phyloP scores from a whole-genome alignment of 1,284 basidiomycete genomes.

The Pulveroboletus sp. region DNA sequence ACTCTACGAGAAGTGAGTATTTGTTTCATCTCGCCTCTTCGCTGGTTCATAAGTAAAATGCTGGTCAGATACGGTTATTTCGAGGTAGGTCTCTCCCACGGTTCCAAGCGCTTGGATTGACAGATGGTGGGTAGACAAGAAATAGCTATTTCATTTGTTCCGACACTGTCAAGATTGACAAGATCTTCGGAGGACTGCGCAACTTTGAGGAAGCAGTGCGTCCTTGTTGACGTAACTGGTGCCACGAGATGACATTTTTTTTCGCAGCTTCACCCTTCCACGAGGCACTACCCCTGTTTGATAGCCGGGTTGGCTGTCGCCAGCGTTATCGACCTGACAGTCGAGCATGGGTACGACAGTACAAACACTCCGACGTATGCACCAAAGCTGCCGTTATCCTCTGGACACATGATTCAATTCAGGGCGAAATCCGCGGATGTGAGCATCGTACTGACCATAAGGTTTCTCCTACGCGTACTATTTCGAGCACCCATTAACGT shows the following conservation, averaged over 20 bases:
- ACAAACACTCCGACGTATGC: constrained; percentile 60
- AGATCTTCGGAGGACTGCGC: constrained; percentile 65
- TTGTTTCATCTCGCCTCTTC: not conserved
- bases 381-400: constrained; percentile 67
- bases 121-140: constrained; percentile 50
- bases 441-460: constrained; percentile 60
- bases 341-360: constrained; percentile 64
- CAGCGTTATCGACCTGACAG: constrained; percentile 69
- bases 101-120: constrained; percentile 1
- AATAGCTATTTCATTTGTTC: constrained; percentile 81
- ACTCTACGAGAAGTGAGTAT: constrained; percentile 58
- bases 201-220: constrained; percentile 45
- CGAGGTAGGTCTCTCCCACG: constrained; percentile 8
- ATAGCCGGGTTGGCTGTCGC: constrained; percentile 61
- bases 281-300: constrained; percentile 48
- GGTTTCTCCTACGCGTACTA: constrained; percentile 39
- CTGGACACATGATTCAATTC: constrained; percentile 84
- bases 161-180: constrained; percentile 57
- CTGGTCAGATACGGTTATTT: constrained; percentile 46
- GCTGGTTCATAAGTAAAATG: constrained; percentile 16
- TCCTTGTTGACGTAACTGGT: not conserved
- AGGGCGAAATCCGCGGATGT: constrained; percentile 46
- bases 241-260: constrained; percentile 2
- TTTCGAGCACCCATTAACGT: not conserved
- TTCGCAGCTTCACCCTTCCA: constrained; percentile 12